phyloP scores from a whole-genome alignment of 129 eudicot genomes.

The Ambrosia trifida region DNA sequence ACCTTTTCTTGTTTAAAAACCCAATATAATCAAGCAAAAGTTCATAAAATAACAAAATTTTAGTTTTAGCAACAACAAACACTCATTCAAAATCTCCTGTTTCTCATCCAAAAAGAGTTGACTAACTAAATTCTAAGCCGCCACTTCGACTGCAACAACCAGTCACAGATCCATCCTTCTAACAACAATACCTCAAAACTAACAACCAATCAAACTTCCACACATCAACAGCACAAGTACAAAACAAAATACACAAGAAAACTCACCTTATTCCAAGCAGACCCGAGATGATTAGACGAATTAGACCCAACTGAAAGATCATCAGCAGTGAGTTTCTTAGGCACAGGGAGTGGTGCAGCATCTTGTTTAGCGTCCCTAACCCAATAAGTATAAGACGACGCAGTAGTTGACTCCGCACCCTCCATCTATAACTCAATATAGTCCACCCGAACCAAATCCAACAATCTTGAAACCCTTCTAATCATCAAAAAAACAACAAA shows the following conservation, averaged over 20 bases:
- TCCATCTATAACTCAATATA: constrained; percentile 26
- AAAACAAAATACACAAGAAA: neutral
- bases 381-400: constrained; percentile 79
- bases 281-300: constrained; percentile 77
- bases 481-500: neutral
- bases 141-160: neutral
- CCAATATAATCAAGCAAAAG: neutral
- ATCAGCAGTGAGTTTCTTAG: constrained; percentile 66
- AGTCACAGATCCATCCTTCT: constrained; percentile 7
- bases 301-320: constrained; percentile 41
- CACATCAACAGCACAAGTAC: neutral
- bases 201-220: neutral
- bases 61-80: neutral
- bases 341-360: constrained; percentile 86
- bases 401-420: constrained; percentile 35
- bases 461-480: constrained; percentile 3
- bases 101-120: neutral
- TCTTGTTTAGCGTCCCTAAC: constrained; percentile 66
- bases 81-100: neutral
- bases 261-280: constrained; percentile 88
- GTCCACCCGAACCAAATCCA: neutral
- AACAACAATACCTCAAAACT: neutral
- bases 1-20: too few relatives aligned
- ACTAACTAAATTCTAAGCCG: neutral
- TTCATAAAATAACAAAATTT: neutral